A percentile compares a stretch with the other conserved stretches of the same genome.
Conservation (phyloP, 179 eudicot genomes). For the Carnegiea gigantea region DNA sequence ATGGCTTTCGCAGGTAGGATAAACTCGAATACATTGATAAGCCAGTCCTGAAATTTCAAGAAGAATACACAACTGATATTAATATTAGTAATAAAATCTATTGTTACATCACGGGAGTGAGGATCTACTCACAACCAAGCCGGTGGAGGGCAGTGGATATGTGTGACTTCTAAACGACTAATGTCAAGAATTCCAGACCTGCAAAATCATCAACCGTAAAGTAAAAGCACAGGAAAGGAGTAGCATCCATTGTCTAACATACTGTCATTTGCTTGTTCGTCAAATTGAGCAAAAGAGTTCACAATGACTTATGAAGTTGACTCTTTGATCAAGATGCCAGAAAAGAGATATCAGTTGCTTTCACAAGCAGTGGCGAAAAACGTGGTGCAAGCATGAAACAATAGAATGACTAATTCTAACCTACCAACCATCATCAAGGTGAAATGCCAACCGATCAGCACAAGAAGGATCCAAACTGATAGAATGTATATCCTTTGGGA, state of each 20-base stretch:
- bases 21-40: constrained; percentile 32
- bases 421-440: constrained; percentile 98
- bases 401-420: constrained; percentile 8
- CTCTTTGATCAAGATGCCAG: neutral
- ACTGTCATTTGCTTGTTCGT: neutral
- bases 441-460: constrained; percentile 77
- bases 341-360: neutral
- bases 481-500: constrained; percentile 79
- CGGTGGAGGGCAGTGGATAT: constrained; percentile 99
- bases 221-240: neutral
- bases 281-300: neutral
- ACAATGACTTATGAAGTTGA: neutral
- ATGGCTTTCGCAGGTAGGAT: constrained; percentile 62
- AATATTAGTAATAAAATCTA: neutral
- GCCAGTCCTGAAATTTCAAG: constrained; percentile 43
- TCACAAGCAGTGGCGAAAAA: neutral
- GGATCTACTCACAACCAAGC: constrained; percentile 81
- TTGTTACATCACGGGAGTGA: neutral
- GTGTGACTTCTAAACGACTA: constrained; percentile 67
- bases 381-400: neutral
- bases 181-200: constrained; percentile 91
- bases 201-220: constrained; percentile 21
- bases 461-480: constrained; percentile 74
- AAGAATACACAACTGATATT: constrained; percentile 14
- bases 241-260: neutral